Base-by-base conservation (phyloP, 805 yeast genomes). In the Metschnikowia corniflorae region DNA sequence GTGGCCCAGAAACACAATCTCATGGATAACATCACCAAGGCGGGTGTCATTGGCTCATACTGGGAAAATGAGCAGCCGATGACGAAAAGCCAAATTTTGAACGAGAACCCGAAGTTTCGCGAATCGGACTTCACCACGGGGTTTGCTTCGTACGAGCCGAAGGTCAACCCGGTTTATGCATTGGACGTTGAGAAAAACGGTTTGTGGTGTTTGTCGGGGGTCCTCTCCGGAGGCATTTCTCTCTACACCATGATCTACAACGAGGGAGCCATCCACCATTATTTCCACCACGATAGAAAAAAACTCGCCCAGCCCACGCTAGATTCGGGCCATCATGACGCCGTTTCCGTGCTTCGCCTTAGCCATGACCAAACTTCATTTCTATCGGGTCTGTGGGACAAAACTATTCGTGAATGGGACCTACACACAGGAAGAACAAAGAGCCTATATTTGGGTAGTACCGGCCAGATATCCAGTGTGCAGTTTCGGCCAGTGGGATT, bases 1-100 rank as follows among this genome's bases (percentile, higher is more conserved):
- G 85, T 88, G 42, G 87, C 95, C 2, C 98, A 93, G 58, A 78
- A 78, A 52, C 97, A 93, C 58, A 83, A 86, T 32, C 68, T 88
- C 33, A 87, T 87, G 16, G 98, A 93, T 56, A 76, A 93, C 1
- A 77, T 93, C 21, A 74, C 83, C 7, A 82, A 83, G 53, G 93
- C 88, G 0, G 98, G 97, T 6, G 81, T 86, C 5, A 62, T 89
- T 5, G 55, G 73, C 12, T 82, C 93, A 0, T 91, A 87, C 63
- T 93, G 97, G 96, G 97, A 91, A 54, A 93, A 93, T 59, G 97
- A 93, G 62, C 86, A 88, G 51, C 97, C 97, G 0, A 65, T 77
- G 39, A 61, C 69, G 21, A 66, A 65, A 43, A 54, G 70, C 40
- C 68, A 68, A 41, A 53, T 50, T 30, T 55, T 44, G 58, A 73